phyloP scores from a whole-genome alignment of 2,329 filamentous ascomycete genomes.

The Aspergillus sp. region DNA sequence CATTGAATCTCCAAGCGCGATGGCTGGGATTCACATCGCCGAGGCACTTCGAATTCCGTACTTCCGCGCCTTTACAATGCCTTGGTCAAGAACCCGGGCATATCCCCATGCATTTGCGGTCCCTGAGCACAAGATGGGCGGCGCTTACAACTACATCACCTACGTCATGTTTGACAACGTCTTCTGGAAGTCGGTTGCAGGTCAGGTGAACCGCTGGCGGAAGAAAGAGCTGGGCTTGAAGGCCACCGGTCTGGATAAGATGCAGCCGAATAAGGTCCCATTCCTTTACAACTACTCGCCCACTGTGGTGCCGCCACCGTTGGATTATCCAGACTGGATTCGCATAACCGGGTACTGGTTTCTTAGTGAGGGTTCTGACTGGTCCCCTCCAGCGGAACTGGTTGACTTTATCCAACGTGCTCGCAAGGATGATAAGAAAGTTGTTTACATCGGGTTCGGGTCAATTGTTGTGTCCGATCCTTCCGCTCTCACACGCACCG shows the following conservation, averaged over 20 bases:
- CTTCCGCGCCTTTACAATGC: slow-evolving; percentile 97
- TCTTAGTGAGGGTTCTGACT: slow-evolving; percentile 72
- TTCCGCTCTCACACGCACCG: slow-evolving; percentile 83
- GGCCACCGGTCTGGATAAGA: slow-evolving; percentile 80
- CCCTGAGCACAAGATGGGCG: slow-evolving; percentile 89
- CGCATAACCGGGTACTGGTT: slow-evolving; percentile 98
- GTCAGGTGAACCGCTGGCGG: slow-evolving; percentile 91
- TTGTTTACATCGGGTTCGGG: slow-evolving; percentile 96
- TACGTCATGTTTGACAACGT: slow-evolving; percentile 96
- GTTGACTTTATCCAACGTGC: slow-evolving; percentile 81
- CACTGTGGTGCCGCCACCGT: slow-evolving; percentile 85
- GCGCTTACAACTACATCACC: slow-evolving; percentile 90
- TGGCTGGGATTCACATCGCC: slow-evolving; percentile 97
- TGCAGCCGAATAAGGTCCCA: slow-evolving; percentile 96
- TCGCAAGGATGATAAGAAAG: slow-evolving; percentile 77
- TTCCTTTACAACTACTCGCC: slow-evolving; percentile 98
- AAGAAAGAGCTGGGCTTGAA: slow-evolving; percentile 76
- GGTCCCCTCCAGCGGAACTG: slow-evolving; percentile 74
- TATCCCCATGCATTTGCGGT: slow-evolving; percentile 97
- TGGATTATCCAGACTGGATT: slow-evolving; percentile 98
- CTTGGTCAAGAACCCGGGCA: slow-evolving; percentile 91
- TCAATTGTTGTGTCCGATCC: slow-evolving; percentile 93
- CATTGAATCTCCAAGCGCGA: slow-evolving; percentile 93
- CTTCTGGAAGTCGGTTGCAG: slow-evolving; percentile 91
- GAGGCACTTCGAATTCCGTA: slow-evolving; percentile 92